Percentiles rank a stretch among this genome's conserved stretches.
These are phyloP conservation scores for Vaccinium corymbosum DNA, from an alignment of 148 eudicot species.

Conservation along the genomic window DNA sequence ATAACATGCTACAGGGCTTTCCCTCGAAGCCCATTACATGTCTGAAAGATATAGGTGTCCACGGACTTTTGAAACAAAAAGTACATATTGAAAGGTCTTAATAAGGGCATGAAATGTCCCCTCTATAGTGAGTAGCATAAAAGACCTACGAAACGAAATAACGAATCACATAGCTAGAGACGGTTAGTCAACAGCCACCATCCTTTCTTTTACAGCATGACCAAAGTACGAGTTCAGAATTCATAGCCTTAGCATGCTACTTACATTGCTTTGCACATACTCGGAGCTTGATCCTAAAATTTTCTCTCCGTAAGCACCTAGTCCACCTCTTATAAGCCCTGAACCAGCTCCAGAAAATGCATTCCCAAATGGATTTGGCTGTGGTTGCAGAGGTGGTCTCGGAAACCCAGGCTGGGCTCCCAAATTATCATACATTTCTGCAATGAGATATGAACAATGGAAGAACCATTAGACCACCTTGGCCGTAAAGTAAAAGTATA, in stretches of 20 bases:
- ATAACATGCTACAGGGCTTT: neutral
- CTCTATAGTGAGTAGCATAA: neutral
- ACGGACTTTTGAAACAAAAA: neutral
- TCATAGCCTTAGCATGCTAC: conserved; percentile 19
- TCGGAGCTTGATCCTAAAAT: conserved; percentile 91
- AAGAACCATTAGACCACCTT: conserved; percentile 8
- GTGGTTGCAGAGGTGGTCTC: conserved; percentile 47
- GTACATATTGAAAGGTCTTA: neutral
- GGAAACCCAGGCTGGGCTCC: conserved; percentile 63
- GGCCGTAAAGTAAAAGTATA: neutral
- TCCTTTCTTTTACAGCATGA: neutral
- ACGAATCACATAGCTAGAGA: neutral
- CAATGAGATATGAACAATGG: conserved; percentile 9
- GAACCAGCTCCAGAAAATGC: conserved; percentile 73
- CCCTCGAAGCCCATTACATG: neutral
- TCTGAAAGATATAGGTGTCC: neutral
- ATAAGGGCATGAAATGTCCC: conserved; percentile 1
- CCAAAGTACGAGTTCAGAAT: neutral
- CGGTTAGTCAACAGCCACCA: neutral
- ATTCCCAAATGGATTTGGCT: conserved; percentile 76
- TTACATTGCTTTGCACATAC: conserved; percentile 97
- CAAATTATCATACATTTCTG: conserved; percentile 74
- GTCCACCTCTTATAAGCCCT: conserved; percentile 76
- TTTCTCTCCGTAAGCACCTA: conserved; percentile 93
- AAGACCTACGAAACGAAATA: neutral